These are phyloP conservation scores for Tetracentron sinense DNA, from an alignment of 164 flowering plant species.

Conservation along the genomic window DNA sequence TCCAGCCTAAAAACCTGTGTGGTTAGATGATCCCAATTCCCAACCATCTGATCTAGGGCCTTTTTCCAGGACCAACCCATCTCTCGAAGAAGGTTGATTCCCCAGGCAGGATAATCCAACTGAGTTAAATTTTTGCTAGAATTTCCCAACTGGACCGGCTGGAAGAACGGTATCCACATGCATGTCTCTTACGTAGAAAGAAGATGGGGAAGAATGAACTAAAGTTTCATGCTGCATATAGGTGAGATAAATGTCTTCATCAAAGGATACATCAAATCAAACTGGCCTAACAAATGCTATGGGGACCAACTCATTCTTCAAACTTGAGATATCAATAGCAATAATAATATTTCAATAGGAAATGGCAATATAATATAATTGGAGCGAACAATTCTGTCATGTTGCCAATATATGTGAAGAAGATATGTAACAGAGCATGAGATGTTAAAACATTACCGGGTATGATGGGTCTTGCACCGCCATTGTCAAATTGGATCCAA, in stretches of 20 bases:
- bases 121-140: background rate
- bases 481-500: constrained; percentile 80
- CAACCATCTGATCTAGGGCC: background rate
- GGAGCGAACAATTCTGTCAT: too few species aligned
- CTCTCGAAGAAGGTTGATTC: background rate
- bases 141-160: background rate
- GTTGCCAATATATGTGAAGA: too few species aligned
- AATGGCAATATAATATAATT: too few species aligned
- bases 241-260: too few species aligned
- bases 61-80: background rate
- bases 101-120: background rate
- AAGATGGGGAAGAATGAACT: background rate
- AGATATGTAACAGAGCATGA: background rate
- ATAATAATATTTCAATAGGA: too few species aligned
- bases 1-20: background rate
- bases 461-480: constrained; percentile 98
- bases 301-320: too few species aligned
- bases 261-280: too few species aligned
- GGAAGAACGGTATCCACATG: background rate
- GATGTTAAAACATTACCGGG: constrained; percentile 52
- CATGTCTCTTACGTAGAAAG: too few species aligned
- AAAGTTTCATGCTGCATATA: background rate
- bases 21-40: background rate
- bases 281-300: too few species aligned
- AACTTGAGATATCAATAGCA: too few species aligned